Conservation (phyloP, 441 rosid species). For the Aleurites moluccanus region DNA sequence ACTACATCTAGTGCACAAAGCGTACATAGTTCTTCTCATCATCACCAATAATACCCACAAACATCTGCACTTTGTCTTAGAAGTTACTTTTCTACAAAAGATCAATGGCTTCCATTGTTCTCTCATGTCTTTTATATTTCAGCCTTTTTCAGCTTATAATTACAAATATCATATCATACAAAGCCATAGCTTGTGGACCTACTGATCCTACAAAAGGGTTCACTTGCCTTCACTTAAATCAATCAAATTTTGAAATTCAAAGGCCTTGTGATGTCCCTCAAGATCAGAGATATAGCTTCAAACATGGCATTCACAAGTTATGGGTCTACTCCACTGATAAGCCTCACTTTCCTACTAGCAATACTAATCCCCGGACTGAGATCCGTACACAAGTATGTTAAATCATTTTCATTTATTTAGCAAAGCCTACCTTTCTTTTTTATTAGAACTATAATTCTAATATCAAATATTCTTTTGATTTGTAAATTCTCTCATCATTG, state of each 20-base stretch:
- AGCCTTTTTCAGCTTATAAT: background rate
- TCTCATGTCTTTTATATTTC: background rate
- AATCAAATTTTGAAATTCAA: slow-evolving; percentile 31
- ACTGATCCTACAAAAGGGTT: slow-evolving; percentile 22
- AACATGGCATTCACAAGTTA: slow-evolving; percentile 27
- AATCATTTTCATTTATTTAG: too few relatives aligned
- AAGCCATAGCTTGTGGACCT: background rate
- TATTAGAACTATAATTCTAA: too few relatives aligned
- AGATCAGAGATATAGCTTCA: slow-evolving; percentile 24
- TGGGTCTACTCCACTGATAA: slow-evolving; percentile 37
- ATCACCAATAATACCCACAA: too few relatives aligned
- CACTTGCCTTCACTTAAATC: slow-evolving; percentile 5
- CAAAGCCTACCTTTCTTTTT: too few relatives aligned
- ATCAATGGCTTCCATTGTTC: too few relatives aligned
- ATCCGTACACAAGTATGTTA: slow-evolving; percentile 30
- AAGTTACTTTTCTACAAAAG: too few relatives aligned
- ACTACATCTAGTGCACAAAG: too few relatives aligned
- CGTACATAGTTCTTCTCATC: too few relatives aligned
- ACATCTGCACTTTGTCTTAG: too few relatives aligned
- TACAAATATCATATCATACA: background rate
- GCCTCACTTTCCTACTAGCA: slow-evolving; percentile 27
- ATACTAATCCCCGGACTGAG: slow-evolving; percentile 34
- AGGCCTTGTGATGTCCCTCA: slow-evolving; percentile 26
- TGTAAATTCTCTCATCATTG: too few relatives aligned
- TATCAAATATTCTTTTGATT: too few relatives aligned